Percentiles rank a stretch among this genome's conserved stretches.
Evolutionary conservation across 1,139 yeast genomes (phyloP).

Genomic region (Magnusiomyces ingens): DNA sequence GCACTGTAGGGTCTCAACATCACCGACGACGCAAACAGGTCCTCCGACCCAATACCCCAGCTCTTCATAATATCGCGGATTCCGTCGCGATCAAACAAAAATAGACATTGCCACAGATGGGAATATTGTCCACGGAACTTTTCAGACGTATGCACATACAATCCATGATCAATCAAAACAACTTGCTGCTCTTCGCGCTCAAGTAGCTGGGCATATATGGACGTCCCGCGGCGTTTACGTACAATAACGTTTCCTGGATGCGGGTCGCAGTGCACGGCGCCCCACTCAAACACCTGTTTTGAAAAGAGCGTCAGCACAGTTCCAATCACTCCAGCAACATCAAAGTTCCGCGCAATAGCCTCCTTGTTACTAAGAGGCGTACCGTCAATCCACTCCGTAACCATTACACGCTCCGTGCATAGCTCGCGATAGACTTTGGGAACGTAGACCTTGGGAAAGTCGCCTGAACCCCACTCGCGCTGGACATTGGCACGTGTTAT

Average conservation of each 20-base stretch:
- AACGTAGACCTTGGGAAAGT: slow-evolving; percentile 37
- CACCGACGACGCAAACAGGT: slow-evolving; percentile 54
- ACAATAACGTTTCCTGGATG: slow-evolving; percentile 75
- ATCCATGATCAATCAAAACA: slow-evolving; percentile 70
- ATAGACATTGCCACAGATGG: slow-evolving; percentile 55
- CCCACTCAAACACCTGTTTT: slow-evolving; percentile 67
- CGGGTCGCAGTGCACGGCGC: slow-evolving; percentile 73
- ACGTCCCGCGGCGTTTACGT: slow-evolving; percentile 33
- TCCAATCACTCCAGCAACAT: slow-evolving; percentile 43
- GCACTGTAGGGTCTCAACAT: slow-evolving; percentile 43
- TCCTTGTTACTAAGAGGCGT: slow-evolving; percentile 45
- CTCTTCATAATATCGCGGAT: slow-evolving; percentile 43
- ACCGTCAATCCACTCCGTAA: slow-evolving; percentile 77
- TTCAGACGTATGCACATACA: slow-evolving; percentile 50
- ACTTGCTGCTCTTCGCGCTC: slow-evolving; percentile 42
- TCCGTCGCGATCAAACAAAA: slow-evolving; percentile 46
- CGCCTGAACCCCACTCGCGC: slow-evolving; percentile 33
- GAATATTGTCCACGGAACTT: slow-evolving; percentile 52
- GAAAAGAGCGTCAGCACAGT: slow-evolving; percentile 53
- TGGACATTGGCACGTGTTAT: slow-evolving; percentile 31
- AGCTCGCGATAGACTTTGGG: slow-evolving; percentile 47
- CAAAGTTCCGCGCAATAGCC: slow-evolving; percentile 38
- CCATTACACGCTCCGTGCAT: slow-evolving; percentile 47
- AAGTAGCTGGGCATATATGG: neutral
- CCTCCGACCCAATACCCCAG: slow-evolving; percentile 73